Evolutionary conservation across 352 stramenopile genomes (phyloP).

Genomic region (Phytophthora meadii): DNA sequence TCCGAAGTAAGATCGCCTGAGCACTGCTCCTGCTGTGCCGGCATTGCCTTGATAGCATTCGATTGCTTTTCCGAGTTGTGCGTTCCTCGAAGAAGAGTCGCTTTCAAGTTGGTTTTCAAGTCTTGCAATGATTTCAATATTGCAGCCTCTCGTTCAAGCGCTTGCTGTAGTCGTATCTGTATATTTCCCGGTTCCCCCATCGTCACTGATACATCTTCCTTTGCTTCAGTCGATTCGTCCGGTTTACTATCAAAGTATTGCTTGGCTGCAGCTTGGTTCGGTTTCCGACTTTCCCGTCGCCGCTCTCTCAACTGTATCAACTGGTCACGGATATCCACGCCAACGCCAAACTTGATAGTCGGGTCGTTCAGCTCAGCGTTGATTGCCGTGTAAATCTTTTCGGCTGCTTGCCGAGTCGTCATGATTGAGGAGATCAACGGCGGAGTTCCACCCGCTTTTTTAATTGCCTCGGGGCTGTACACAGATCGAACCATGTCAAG

Average conservation of each 20-base stretch:
- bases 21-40: too few species aligned
- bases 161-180: constrained; percentile 18
- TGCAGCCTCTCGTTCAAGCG: constrained; percentile 28
- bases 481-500: constrained; percentile 34
- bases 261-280: constrained; percentile 1
- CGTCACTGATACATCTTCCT: too few species aligned
- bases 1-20: too few species aligned
- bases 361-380: constrained; percentile 30
- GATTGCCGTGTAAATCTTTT: constrained; percentile 38
- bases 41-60: too few species aligned
- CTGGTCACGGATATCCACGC: constrained; percentile 26
- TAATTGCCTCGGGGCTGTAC: constrained; percentile 30
- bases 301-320: constrained; percentile 33
- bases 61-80: too few species aligned
- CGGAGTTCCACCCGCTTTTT: constrained; percentile 6
- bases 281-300: background rate
- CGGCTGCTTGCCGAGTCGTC: constrained; percentile 26
- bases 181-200: background rate
- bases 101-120: constrained; percentile 23
- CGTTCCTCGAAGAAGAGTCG: too few species aligned
- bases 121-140: constrained; percentile 29
- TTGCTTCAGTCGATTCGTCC: too few species aligned
- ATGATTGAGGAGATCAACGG: constrained; percentile 7
- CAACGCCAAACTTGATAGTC: constrained; percentile 41
- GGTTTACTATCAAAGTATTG: too few species aligned